Evolutionary conservation across 2,329 filamentous ascomycete genomes (phyloP).

Genomic region (Epicoccum sorghinum): DNA sequence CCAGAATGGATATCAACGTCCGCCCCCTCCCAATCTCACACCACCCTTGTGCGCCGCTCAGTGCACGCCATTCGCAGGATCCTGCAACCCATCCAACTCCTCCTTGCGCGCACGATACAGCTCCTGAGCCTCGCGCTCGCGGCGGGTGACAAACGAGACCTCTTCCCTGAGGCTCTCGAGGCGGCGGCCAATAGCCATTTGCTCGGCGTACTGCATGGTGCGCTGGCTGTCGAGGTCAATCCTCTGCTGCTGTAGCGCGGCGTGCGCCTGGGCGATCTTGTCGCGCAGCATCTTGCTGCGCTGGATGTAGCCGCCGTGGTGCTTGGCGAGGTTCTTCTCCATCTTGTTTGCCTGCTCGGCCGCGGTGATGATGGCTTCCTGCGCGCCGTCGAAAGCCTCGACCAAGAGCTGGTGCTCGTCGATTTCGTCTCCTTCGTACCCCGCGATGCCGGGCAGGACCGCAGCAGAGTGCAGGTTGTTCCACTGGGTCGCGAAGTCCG

Average conservation of each 20-base stretch:
- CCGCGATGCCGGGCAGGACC: constrained; percentile 77
- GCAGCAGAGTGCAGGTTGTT: constrained; percentile 54
- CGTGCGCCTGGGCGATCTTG: constrained; percentile 78
- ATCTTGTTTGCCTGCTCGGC: constrained; percentile 85
- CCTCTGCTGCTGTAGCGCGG: constrained; percentile 74
- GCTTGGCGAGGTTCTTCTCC: constrained; percentile 88
- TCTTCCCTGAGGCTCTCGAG: constrained; percentile 81
- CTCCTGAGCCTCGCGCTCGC: constrained; percentile 92
- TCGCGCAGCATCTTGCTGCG: constrained; percentile 79
- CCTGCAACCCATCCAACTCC: constrained; percentile 70
- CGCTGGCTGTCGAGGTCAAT: constrained; percentile 75
- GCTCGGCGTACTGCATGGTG: constrained; percentile 78
- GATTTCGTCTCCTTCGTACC: constrained; percentile 78
- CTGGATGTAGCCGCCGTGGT: constrained; percentile 89
- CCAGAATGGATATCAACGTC: background rate
- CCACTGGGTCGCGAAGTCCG: constrained; percentile 54
- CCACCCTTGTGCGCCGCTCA: constrained; percentile 17
- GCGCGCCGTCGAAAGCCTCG: constrained; percentile 75
- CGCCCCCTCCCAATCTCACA: background rate
- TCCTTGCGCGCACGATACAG: constrained; percentile 76
- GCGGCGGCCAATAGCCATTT: constrained; percentile 73
- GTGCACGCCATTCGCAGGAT: constrained; percentile 46
- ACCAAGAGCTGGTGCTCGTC: constrained; percentile 70
- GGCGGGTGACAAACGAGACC: constrained; percentile 76
- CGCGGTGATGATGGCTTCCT: constrained; percentile 73